Evolutionary conservation across 176 grass and related monocot species (phyloP), one percentile per base, ranked within the genome.

Genomic region (Aegilops speltoides): DNA sequence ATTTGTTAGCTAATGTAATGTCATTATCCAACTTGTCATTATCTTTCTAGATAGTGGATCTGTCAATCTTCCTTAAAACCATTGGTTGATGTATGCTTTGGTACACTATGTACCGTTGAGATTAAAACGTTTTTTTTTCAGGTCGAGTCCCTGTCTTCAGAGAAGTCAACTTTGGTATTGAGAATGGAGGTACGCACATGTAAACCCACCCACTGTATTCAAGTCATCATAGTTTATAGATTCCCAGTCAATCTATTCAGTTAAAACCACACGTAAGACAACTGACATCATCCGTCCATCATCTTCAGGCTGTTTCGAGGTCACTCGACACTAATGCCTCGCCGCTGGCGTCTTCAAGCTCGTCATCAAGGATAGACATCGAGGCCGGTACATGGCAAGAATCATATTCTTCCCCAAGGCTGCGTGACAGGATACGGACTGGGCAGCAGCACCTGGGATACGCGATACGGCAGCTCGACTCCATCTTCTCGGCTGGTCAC

Each of bases 81-180:
- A 43, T 10, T 15, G 28, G 23, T 66, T 65, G 73, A 65, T 79
- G 37, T 79, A 14, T 73, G 77, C 26, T 73, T 79, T 11, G 4
- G 22, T 86, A 52, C 16, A 17, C 12, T 74, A 22, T 25, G 24
- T 64, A 72, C 17, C 14, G 29, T 59, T 29, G 17, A 43, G 40
- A 31, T 79, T 78, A 7, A 57, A 85, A 38, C 11, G 10, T 80
- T 77, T n/a, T 68, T 36, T 7, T 37, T 76, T 64, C 65, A 96
- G 94, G 94, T 93, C n/a, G 91, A 96, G 85, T 88, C 94, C 19
- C 91, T 96, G 34, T 93, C 94, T 78, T 96, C 91, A 83, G 94
- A 96, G 82, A 96, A 96, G 89, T 89, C 94, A 81, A 88, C 94
- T 78, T 85, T 93, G 76, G 85, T 82, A 41, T 65, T 96, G 78